These are phyloP conservation scores for Apiotrichum domesticum DNA, from an alignment of 1,284 basidiomycete genomes.

Conservation along the genomic window DNA sequence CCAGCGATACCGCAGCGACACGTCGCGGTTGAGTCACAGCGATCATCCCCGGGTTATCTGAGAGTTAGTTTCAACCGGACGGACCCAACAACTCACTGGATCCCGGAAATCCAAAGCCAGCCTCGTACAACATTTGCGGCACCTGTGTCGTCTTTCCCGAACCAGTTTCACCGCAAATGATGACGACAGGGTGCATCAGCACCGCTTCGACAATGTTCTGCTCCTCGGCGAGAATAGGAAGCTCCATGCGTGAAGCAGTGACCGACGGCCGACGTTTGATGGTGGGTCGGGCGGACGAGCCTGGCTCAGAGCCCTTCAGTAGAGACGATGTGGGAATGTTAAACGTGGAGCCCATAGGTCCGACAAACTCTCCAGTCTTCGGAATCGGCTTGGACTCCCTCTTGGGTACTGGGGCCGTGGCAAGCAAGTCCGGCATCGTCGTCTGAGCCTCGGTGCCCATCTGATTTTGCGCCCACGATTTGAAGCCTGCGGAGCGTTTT, in stretches of 20 bases:
- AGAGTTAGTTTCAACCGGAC: conserved; percentile 51
- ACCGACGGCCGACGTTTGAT: conserved; percentile 68
- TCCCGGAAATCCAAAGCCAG: conserved; percentile 79
- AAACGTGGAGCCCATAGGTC: conserved; percentile 42
- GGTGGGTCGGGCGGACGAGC: conserved; percentile 52
- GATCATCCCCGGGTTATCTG: conserved; percentile 90
- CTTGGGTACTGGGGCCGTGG: conserved; percentile 15
- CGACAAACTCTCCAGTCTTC: conserved; percentile 33
- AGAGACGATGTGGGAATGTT: conserved; percentile 40
- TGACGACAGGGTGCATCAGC: conserved; percentile 69
- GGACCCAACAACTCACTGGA: conserved; percentile 52
- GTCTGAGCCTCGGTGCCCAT: conserved; percentile 24
- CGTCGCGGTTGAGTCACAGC: conserved; percentile 95
- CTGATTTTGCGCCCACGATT: conserved; percentile 76
- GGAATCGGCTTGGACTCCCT: conserved; percentile 13
- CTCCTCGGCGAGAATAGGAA: conserved; percentile 91
- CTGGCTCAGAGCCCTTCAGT: conserved; percentile 17
- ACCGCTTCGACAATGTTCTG: conserved; percentile 91
- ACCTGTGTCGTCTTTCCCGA: conserved; percentile 98
- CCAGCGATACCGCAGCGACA: conserved; percentile 95
- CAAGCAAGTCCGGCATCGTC: conserved; percentile 18
- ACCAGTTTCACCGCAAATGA: conserved; percentile 81
- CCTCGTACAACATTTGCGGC: conserved; percentile 87
- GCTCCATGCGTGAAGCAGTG: conserved; percentile 66
- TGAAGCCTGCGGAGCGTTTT: conserved; percentile 58